Conservation (phyloP, 495 filamentous ascomycete genomes). For the Xylaria nigripes region DNA sequence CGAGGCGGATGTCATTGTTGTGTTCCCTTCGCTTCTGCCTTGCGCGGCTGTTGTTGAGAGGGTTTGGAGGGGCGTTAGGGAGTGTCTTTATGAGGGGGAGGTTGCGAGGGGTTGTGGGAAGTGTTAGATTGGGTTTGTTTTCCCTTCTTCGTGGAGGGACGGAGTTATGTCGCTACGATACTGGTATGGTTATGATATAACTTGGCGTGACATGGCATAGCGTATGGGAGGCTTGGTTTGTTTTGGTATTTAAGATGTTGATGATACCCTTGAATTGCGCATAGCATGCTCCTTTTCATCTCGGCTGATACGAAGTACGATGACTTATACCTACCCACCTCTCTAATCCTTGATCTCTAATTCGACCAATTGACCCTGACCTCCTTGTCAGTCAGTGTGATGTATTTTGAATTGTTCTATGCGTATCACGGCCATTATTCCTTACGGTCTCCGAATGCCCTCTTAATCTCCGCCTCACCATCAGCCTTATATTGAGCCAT, state of each 20-base stretch:
- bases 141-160: neutral
- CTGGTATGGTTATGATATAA: neutral
- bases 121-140: slow-evolving; percentile 1
- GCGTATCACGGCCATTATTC: no score
- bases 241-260: neutral
- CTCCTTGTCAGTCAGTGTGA: no score
- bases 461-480: neutral
- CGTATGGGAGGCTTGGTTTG: neutral
- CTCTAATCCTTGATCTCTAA: no score
- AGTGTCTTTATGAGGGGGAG: slow-evolving; percentile 65
- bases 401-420: neutral
- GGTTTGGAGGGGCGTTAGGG: slow-evolving; percentile 74
- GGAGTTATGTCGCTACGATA: neutral
- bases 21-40: slow-evolving; percentile 79
- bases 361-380: no score
- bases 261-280: slow-evolving; percentile 19
- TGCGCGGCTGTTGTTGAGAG: slow-evolving; percentile 61
- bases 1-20: slow-evolving; percentile 80
- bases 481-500: slow-evolving; percentile 19
- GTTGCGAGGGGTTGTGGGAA: slow-evolving; percentile 8
- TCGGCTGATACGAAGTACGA: neutral
- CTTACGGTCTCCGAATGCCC: neutral
- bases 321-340: no score
- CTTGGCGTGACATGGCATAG: neutral
- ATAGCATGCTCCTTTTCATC: neutral